Evolutionary conservation across 306 rosid species (phyloP), one percentile per base, ranked within the genome.

Genomic region (Cotoneaster glaucophyllus): DNA sequence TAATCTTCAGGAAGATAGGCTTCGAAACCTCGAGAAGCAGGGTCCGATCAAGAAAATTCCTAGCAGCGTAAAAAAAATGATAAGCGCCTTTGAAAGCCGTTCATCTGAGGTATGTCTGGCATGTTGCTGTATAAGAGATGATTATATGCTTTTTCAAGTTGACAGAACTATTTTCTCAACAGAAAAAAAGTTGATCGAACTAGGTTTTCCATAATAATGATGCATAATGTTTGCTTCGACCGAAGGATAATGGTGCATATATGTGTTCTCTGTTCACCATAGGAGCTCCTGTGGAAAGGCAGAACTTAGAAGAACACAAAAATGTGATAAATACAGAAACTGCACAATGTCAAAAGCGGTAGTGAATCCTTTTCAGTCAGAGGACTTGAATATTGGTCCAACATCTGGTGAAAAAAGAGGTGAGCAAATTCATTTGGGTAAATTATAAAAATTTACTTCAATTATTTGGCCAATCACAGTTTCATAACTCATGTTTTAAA

Each of bases 51-150:
- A 79, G 71, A 89, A 73, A 77, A 67, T 80, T 78, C 85, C 91
- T 22, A 86, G 85, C 82, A 88, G 76, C 29, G 93, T 95, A 59
- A 86, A 59, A 87, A 86, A 84, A 69, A 89, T 90, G 91, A 83
- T 92, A 39, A 87, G 85, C 74, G 91, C 93, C 75, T 90, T 90
- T 74, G 99, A 92, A 88, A 74, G 83, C 84, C 82, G 86, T 67
- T 65, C 79, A 21, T 72, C 88, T 81, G 90, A 90, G 97, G 99
- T 95, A 92, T 74, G 44, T 59, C 39, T 66, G 58, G 29, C 63
- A 39, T 58, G 43, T 25, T 74, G 48, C 61, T 74, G 64, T 74
- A 65, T 37, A 24, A 79, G 53, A 34, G 39, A 34, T 34, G 39
- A 34, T n/a, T 34, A 34, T 7, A 34, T 34, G 6, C 9, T 34